Base-by-base conservation (phyloP, 2,329 filamentous ascomycete genomes). In the Ascochyta koolunga region DNA sequence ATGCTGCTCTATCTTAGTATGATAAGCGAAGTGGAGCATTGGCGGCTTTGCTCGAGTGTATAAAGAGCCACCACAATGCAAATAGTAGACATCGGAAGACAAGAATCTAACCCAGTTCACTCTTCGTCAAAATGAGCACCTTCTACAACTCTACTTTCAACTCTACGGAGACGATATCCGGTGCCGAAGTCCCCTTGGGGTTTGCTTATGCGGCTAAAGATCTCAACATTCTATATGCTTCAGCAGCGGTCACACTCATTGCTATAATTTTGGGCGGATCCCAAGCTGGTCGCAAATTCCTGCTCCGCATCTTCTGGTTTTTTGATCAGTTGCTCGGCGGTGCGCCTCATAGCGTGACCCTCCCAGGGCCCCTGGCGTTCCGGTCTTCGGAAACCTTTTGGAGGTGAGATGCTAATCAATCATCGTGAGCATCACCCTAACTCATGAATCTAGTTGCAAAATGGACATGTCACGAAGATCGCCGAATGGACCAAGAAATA, bases 401-500 rank as follows among this genome's bases (percentile, higher is more conserved):
- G 40, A 43, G 29, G 40, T 43, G 10, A 43, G 40, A n/a, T 43
- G 2, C 5, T 7, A 15, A 4, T 15, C 6, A 15, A 21, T 3
- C 22, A 13, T 29, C 4, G 24, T 11, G 11, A 29, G 2, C 10
- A 13, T 13, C 15, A 1, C 10, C 4, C 27, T 31, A 9, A 43
- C n/a, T 6, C 15, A 15, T 18, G 9, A 8, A 11, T n/a, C 16
- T 5, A 43, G 40, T 43, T 43, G 25, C 10, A 19, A 32, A 32
- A 22, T 21, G 40, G 40, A 21, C 40, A 43, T 22, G 29, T 32
- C 25, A 32, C 18, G 9, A 43, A 43, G 19, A 43, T 43, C 32
- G 40, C 40, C 27, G 40, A 43, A 21, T 43, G 40, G 40, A 43
- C 40, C 16, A 43, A 43, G 40, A 32, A 43, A 16, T 43, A 43